Percentiles rank a stretch among this genome's conserved stretches.
phyloP scores from a whole-genome alignment of 2,329 filamentous ascomycete genomes.

The Sporothrix schenckii region DNA sequence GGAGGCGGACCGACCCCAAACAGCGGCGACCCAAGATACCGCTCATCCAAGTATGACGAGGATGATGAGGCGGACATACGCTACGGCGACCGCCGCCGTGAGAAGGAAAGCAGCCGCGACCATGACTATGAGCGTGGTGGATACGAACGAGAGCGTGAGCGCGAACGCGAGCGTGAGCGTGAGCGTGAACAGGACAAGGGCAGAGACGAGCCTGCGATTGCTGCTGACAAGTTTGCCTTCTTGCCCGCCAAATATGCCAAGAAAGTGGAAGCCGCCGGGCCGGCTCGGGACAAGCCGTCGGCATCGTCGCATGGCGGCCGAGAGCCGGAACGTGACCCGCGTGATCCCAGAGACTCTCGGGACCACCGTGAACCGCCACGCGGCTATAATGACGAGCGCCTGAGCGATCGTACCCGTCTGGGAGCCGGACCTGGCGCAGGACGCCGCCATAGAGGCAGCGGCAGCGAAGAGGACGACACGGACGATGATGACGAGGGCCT shows the following conservation, averaged over 20 bases:
- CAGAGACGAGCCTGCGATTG: constrained; percentile 40
- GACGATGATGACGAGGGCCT: constrained; percentile 45
- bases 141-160: not conserved
- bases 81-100: constrained; percentile 39
- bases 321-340: constrained; percentile 38
- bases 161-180: constrained; percentile 27
- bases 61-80: constrained; percentile 42
- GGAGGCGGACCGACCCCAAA: constrained; percentile 26
- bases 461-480: constrained; percentile 31
- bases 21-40: constrained; percentile 42
- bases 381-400: constrained; percentile 25
- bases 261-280: constrained; percentile 35
- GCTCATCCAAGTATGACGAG: constrained; percentile 45
- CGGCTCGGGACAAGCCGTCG: constrained; percentile 19
- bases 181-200: constrained; percentile 41
- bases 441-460: constrained; percentile 30
- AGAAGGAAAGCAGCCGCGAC: constrained; percentile 37
- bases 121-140: not conserved
- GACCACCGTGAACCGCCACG: constrained; percentile 36
- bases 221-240: constrained; percentile 49
- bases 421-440: not conserved
- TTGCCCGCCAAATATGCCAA: constrained; percentile 54
- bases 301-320: constrained; percentile 37
- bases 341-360: not conserved
- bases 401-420: not conserved